Evolutionary conservation across 1,284 basidiomycete species (phyloP).

Genomic region (Lignosus rhinocerotis): DNA sequence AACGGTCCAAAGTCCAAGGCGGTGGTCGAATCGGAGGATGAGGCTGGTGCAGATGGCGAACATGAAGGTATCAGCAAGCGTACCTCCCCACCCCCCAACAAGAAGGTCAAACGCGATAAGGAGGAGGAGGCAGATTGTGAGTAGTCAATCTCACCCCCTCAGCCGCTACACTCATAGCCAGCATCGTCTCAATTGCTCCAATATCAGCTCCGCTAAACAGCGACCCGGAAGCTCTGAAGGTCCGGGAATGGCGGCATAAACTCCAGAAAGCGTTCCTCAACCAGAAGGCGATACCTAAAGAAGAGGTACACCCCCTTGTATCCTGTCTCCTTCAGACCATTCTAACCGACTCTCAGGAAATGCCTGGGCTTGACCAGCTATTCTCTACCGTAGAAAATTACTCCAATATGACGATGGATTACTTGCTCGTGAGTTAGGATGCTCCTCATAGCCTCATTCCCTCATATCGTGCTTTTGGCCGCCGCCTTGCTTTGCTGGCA

Average conservation of each 20-base stretch:
- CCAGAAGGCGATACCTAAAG: conserved; percentile 55
- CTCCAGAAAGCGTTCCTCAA: conserved; percentile 88
- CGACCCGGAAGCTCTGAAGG: conserved; percentile 75
- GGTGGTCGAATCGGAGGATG: conserved; percentile 74
- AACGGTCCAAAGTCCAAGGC: conserved; percentile 65
- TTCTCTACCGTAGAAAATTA: conserved; percentile 87
- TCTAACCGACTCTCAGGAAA: conserved; percentile 53
- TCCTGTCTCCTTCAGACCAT: conserved; percentile 8
- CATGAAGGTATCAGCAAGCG: conserved; percentile 56
- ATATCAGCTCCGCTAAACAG: conserved; percentile 22
- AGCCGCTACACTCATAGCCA: not conserved
- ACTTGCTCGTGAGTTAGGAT: conserved; percentile 63
- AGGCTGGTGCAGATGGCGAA: conserved; percentile 48
- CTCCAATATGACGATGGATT: conserved; percentile 81
- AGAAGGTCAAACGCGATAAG: conserved; percentile 66
- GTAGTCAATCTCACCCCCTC: conserved; percentile 19
- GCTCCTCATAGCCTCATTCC: not conserved
- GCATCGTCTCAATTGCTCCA: not conserved
- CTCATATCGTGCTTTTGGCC: not conserved
- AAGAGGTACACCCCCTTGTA: conserved; percentile 44
- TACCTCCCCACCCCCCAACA: conserved; percentile 59
- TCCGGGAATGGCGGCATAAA: conserved; percentile 88
- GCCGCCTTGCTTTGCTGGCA: conserved; percentile 23
- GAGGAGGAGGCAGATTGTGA: conserved; percentile 61
- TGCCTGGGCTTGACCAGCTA: conserved; percentile 74